These are phyloP conservation scores for Gaeumannomyces tritici DNA, from an alignment of 2,329 filamentous ascomycete genomes.

Conservation along the genomic window DNA sequence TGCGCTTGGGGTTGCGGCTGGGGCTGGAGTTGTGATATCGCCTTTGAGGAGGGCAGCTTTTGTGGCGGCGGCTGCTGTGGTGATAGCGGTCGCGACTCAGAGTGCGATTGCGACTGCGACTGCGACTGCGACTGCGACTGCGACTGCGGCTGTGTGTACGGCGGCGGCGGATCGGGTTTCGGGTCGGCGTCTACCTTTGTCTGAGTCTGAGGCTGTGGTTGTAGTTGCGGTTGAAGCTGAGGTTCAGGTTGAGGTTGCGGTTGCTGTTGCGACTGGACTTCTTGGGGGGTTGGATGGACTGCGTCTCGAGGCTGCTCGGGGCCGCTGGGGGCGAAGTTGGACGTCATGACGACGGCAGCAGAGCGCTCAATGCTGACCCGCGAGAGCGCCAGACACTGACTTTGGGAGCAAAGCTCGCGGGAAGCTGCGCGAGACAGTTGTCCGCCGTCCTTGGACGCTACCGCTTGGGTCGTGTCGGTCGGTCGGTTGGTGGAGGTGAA, in stretches of 20 bases:
- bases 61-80: slow-evolving; percentile 4
- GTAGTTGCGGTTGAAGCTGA: background rate
- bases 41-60: background rate
- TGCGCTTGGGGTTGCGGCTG: slow-evolving; percentile 13
- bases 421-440: background rate
- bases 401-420: background rate
- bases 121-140: background rate
- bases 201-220: background rate
- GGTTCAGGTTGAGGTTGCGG: background rate
- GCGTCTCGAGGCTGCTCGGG: background rate
- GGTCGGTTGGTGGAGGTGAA: background rate
- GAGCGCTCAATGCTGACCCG: background rate
- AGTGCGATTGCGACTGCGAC: background rate
- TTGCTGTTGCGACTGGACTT: background rate
- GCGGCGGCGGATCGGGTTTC: background rate
- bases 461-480: background rate
- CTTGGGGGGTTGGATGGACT: background rate
- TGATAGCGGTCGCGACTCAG: background rate
- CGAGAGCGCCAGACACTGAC: background rate
- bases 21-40: slow-evolving; percentile 7
- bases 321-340: slow-evolving; percentile 1
- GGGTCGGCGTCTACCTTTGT: background rate
- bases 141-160: background rate
- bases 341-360: slow-evolving; percentile 4
- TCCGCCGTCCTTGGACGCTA: background rate